Evolutionary conservation across 305 asterid species (phyloP).

Genomic region (Nicotiana rustica): DNA sequence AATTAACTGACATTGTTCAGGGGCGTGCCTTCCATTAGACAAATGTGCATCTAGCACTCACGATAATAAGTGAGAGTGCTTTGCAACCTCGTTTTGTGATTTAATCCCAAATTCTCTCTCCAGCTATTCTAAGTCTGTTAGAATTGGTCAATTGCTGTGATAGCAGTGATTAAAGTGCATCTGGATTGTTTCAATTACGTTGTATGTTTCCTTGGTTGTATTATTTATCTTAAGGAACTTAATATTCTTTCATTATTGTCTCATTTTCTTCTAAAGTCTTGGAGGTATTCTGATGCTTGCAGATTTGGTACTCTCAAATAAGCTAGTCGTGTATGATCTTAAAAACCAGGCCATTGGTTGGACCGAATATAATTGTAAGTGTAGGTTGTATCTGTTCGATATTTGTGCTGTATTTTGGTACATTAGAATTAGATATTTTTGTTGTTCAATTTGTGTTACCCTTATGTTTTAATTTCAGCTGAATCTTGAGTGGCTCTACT

Average conservation of each 20-base stretch:
- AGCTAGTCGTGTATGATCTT: slow-evolving; percentile 89
- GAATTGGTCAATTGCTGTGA: slow-evolving; percentile 23
- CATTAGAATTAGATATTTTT: not conserved
- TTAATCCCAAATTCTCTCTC: slow-evolving; percentile 1
- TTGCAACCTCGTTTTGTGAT: not conserved
- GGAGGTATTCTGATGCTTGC: slow-evolving; percentile 45
- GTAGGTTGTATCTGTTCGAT: not conserved
- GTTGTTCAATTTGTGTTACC: not conserved
- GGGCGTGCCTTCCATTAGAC: not conserved
- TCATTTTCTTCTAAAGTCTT: slow-evolving; percentile 9
- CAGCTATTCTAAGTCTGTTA: not conserved
- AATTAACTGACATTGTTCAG: not conserved
- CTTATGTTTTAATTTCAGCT: not conserved
- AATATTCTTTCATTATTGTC: not conserved
- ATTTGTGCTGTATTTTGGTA: not conserved
- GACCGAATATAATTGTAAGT: slow-evolving; percentile 98
- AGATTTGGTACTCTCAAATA: slow-evolving; percentile 95
- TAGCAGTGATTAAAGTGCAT: not conserved
- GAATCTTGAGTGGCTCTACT: not conserved
- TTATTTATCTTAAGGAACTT: slow-evolving; percentile 18
- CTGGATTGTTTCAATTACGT: not conserved
- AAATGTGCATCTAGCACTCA: not conserved
- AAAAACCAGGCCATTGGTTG: slow-evolving; percentile 95
- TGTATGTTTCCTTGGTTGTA: slow-evolving; percentile 8
- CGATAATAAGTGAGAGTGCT: slow-evolving; percentile 15